Evolutionary conservation across 2,329 filamentous ascomycete species (phyloP).

Genomic region (Paracamarosporium sp.): DNA sequence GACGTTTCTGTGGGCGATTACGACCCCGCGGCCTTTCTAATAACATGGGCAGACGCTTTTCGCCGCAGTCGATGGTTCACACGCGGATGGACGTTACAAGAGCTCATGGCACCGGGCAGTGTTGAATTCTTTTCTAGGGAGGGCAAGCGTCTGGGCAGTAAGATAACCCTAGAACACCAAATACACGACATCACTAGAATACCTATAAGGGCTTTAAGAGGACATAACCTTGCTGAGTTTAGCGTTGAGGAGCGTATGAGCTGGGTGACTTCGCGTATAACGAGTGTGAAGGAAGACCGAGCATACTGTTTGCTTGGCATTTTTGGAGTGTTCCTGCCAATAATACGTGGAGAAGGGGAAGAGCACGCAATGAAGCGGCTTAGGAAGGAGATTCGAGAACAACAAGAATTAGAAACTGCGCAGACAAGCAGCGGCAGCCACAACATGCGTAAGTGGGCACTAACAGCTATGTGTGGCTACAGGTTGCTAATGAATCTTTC

Average conservation of each 20-base stretch:
- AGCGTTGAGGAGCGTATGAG: not conserved
- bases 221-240: not conserved
- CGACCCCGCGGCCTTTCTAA: not conserved
- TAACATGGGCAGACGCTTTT: not conserved
- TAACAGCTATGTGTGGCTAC: not conserved
- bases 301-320: not conserved
- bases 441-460: not conserved
- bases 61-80: not conserved
- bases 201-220: not conserved
- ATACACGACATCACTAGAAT: conserved; percentile 3
- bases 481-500: not conserved
- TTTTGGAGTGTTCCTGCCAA: not conserved
- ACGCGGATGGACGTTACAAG: too few species aligned
- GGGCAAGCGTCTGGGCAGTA: not conserved
- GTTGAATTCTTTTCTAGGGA: not conserved
- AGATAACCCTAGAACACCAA: not conserved
- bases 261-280: not conserved
- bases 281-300: not conserved
- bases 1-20: not conserved
- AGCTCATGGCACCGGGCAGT: too few species aligned
- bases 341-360: not conserved
- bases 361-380: not conserved
- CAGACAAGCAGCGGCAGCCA: not conserved
- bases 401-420: not conserved
- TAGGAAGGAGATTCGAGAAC: not conserved